Base-by-base conservation (phyloP, 306 rosid species). In the Urtica urens region DNA sequence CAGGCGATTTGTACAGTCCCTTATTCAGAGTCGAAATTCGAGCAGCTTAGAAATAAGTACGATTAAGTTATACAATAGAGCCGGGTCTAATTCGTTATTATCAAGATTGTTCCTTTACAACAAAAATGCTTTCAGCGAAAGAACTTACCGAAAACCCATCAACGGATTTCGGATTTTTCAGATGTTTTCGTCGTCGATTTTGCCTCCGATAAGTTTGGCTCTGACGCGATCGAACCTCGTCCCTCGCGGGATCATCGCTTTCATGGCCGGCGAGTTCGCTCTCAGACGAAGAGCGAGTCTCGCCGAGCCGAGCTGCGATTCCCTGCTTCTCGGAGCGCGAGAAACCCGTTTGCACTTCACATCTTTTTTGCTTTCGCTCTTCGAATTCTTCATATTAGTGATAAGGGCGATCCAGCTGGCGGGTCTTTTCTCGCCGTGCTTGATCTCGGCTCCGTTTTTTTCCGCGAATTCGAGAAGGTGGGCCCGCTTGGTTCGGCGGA, bases 391-490 rank as follows among this genome's bases (percentile, higher is more conserved):
- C 30, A 48, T 73, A 55, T 71, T 85, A 74, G 58, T 81, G 40
- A 24, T 76, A 38, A 68, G 95, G 66, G 95, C 80, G 48, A 46
- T 68, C 21, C 78, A 80, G 57, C 73, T 84, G 34, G 65, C 51
- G 38, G 21, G 78, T 75, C 60, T 84, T 67, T 80, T 84, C 76
- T 49, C 66, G 27, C 92, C 93, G 24, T 80, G 87, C 71, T 60
- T 85, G 33, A 67, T 69, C 54, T 75, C 71, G 87, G 65, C 82
- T 51, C 95, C 86, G 31, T 78, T 81, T 24, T n/a, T n/a, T n/a
- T n/a, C n/a, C n/a, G 81, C 60, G 44, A 65, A 58, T 45, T 58
- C 24, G 49, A 71, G 69, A 78, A 63, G 50, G 49, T 81, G 95
- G 95, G 65, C 81, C 38, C 79, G 25, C 43, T 41, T 64, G 38